Conservation (phyloP, 2,329 filamentous ascomycete species). For the Aureobasidium sp. region DNA sequence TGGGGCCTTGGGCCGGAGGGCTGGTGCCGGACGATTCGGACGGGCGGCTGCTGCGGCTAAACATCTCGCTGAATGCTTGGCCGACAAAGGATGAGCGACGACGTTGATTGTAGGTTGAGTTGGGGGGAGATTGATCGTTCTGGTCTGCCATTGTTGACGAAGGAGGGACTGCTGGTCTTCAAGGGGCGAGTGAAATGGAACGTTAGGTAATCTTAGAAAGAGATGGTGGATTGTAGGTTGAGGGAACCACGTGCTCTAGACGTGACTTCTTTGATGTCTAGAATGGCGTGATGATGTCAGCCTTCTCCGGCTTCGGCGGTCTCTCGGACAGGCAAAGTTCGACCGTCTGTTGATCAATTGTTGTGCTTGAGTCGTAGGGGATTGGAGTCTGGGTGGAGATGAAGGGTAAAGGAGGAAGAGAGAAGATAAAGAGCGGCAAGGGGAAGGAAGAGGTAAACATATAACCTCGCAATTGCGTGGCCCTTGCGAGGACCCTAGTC, state of each 20-base stretch:
- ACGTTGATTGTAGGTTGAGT: slow-evolving; percentile 25
- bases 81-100: slow-evolving; percentile 42
- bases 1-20: slow-evolving; percentile 33
- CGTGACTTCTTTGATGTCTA: slow-evolving; percentile 3
- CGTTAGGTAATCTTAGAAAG: neutral
- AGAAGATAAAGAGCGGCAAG: neutral
- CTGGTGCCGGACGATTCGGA: slow-evolving; percentile 16
- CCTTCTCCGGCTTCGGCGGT: slow-evolving; percentile 6
- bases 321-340: neutral
- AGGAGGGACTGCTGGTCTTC: neutral
- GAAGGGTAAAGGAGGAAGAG: neutral
- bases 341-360: neutral
- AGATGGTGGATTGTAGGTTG: neutral
- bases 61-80: slow-evolving; percentile 42
- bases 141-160: slow-evolving; percentile 28
- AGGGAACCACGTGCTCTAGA: slow-evolving; percentile 5
- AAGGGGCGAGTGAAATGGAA: neutral
- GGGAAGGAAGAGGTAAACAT: slow-evolving; percentile 4
- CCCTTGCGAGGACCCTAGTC: neutral
- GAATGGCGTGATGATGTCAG: slow-evolving; percentile 3
- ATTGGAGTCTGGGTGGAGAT: neutral
- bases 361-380: neutral
- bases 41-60: slow-evolving; percentile 31
- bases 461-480: neutral
- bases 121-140: slow-evolving; percentile 33